Conservation (phyloP, 2,329 filamentous ascomycete genomes). For the Ophiostoma quercus region DNA sequence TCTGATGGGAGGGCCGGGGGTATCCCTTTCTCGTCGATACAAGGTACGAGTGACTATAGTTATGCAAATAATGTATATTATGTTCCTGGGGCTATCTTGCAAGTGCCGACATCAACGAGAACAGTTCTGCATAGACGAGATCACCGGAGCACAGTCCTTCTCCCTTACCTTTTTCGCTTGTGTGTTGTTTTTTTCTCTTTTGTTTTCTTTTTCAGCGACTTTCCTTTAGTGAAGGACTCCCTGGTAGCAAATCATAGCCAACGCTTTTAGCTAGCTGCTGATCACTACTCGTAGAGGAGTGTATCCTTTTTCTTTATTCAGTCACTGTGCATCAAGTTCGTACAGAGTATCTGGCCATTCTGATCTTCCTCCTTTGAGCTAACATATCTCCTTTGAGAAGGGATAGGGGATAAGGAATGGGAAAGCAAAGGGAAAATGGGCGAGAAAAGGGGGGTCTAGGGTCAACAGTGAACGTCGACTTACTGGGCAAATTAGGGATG, state of each 20-base stretch:
- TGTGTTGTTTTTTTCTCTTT: no score
- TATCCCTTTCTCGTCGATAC: background rate
- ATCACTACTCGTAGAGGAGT: background rate
- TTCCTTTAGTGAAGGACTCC: background rate
- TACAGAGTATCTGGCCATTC: background rate
- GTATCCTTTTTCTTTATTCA: background rate
- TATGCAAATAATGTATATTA: background rate
- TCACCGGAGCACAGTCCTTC: background rate
- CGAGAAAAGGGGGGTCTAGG: background rate
- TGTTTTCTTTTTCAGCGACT: background rate
- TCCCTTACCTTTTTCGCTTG: background rate
- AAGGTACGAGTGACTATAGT: no score
- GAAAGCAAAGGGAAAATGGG: background rate
- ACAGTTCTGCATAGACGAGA: background rate
- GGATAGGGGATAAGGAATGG: background rate
- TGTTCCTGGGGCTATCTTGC: background rate
- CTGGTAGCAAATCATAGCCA: constrained; percentile 6
- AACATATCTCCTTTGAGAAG: background rate
- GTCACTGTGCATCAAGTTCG: background rate
- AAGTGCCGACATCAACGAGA: background rate
- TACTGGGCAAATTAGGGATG: background rate
- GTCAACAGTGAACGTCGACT: background rate
- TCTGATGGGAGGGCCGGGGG: constrained; percentile 7
- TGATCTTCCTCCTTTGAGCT: background rate
- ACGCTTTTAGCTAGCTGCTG: background rate